Evolutionary conservation across 495 filamentous ascomycete species (phyloP).

Genomic region (Barbatosphaeria neglecta): DNA sequence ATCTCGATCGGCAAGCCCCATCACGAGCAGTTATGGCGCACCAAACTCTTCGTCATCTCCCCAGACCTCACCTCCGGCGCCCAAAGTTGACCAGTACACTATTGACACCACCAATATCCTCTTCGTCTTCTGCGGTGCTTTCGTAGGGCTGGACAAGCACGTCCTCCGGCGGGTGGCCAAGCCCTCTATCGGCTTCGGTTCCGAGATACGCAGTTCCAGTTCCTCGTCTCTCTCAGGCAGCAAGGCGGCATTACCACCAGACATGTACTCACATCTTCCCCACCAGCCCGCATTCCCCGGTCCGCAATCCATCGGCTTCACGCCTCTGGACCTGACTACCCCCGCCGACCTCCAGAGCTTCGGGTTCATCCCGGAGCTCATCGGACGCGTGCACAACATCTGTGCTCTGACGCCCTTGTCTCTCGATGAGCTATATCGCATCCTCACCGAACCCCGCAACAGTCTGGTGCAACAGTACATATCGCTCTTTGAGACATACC

Average conservation of each 20-base stretch:
- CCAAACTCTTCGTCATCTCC: conserved; percentile 20
- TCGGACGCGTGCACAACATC: conserved; percentile 77
- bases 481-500: conserved; percentile 70
- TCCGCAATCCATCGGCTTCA: conserved; percentile 32
- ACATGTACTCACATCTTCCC: conserved; percentile 30
- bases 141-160: conserved; percentile 83
- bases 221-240: conserved; percentile 14
- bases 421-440: conserved; percentile 66
- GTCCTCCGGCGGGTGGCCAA: conserved; percentile 76
- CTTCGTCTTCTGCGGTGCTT: conserved; percentile 92
- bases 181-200: conserved; percentile 86
- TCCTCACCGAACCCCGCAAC: conserved; percentile 87
- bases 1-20: conserved; percentile 33
- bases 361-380: conserved; percentile 92
- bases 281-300: conserved; percentile 26
- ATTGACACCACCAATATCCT: conserved; percentile 92
- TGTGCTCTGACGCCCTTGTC: conserved; percentile 73
- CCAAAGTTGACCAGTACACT: conserved; percentile 77
- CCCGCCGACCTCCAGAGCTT: conserved; percentile 79
- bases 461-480: conserved; percentile 76
- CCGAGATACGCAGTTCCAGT: conserved; percentile 50
- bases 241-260: conserved; percentile 27
- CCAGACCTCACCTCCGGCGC: conserved; percentile 23
- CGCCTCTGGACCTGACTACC: conserved; percentile 68
- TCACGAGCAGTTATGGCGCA: conserved; percentile 24